A percentile compares a stretch with the other conserved stretches of the same genome.
Conservation (phyloP, 345 rosid species). For the Brassica cretica region DNA sequence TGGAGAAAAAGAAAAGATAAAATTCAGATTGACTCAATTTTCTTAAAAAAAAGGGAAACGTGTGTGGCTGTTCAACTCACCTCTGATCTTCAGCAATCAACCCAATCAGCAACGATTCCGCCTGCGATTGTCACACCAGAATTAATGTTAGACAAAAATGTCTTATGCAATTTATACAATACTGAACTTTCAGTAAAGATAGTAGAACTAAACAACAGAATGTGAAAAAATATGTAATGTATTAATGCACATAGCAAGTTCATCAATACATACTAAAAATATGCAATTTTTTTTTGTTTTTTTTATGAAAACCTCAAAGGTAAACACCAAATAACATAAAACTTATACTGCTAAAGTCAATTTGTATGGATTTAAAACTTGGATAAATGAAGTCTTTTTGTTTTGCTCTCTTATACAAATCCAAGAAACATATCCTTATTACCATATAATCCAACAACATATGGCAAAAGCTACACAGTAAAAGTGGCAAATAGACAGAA, state of each 20-base stretch:
- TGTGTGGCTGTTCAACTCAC: slow-evolving; percentile 27
- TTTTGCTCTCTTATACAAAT: neutral
- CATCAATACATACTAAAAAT: neutral
- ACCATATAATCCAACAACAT: slow-evolving; percentile 2
- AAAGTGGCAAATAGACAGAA: neutral
- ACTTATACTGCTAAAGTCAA: neutral
- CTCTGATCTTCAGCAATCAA: slow-evolving; percentile 44
- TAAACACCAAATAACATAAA: neutral
- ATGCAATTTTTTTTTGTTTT: neutral
- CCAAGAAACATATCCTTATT: slow-evolving; percentile 9
- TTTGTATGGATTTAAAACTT: neutral
- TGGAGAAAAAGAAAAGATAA: slow-evolving; percentile 20
- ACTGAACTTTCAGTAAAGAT: neutral
- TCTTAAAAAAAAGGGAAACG: neutral
- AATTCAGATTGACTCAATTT: neutral
- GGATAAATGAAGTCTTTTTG: neutral
- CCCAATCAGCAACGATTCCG: slow-evolving; percentile 41
- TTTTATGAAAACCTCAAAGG: neutral
- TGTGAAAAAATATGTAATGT: neutral
- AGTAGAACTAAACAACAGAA: neutral
- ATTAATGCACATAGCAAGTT: neutral
- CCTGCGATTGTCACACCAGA: slow-evolving; percentile 30
- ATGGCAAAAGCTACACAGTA: neutral
- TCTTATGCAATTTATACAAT: neutral
- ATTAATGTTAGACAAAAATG: neutral